Percentiles rank a stretch among this genome's conserved stretches.
Conservation (phyloP, 2,329 filamentous ascomycete species). For the Ophiostoma ulmi region DNA sequence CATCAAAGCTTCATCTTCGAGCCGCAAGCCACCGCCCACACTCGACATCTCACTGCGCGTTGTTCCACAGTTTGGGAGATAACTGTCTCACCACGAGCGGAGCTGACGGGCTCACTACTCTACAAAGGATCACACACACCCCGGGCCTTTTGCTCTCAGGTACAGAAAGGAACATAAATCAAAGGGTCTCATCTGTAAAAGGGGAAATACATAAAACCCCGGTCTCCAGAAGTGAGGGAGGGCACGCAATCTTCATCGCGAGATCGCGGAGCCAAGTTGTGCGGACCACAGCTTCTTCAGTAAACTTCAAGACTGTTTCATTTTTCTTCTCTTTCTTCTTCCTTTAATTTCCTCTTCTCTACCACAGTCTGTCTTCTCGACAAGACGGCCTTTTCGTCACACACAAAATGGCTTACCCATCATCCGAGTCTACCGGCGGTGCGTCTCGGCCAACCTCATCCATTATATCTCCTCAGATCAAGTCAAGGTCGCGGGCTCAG, state of each 20-base stretch:
- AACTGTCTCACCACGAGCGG: constrained; percentile 15
- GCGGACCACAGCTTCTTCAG: constrained; percentile 1
- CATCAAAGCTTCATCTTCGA: constrained; percentile 23
- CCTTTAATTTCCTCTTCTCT: neutral
- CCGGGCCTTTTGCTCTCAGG: neutral
- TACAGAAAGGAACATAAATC: neutral
- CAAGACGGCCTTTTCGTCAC: neutral
- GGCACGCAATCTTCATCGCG: constrained; percentile 13
- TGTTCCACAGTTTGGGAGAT: constrained; percentile 20
- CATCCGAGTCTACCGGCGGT: constrained; percentile 21
- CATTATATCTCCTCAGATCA: constrained; percentile 31
- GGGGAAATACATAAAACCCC: neutral
- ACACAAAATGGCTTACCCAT: constrained; percentile 25
- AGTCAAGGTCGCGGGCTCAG: constrained; percentile 46
- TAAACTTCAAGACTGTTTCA: neutral
- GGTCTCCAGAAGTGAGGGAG: neutral
- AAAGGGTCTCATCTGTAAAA: constrained; percentile 11
- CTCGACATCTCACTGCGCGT: constrained; percentile 12
- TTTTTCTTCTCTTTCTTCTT: neutral
- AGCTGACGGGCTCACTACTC: constrained; percentile 15
- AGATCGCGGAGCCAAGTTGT: constrained; percentile 8
- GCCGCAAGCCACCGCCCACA: constrained; percentile 20
- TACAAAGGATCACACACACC: constrained; percentile 2
- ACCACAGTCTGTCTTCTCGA: neutral
- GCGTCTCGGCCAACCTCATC: constrained; percentile 28